phyloP scores from a whole-genome alignment of 441 rosid species.

The Adansonia rubrostipa region DNA sequence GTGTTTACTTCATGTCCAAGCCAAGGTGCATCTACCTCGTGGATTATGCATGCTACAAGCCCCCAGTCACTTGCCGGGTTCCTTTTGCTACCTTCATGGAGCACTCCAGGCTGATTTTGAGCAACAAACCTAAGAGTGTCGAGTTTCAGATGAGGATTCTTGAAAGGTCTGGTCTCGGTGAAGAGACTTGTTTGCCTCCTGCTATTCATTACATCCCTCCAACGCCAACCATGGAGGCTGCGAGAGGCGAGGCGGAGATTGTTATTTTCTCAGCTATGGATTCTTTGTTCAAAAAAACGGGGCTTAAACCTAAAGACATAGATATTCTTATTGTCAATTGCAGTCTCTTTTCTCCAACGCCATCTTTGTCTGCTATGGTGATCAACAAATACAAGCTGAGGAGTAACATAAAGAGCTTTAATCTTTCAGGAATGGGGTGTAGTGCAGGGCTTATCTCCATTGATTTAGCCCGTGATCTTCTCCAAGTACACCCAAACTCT shows the following conservation, averaged over 20 bases:
- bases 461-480: constrained; percentile 81
- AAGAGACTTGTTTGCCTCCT: constrained; percentile 89
- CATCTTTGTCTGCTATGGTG: constrained; percentile 88
- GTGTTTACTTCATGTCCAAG: constrained; percentile 90
- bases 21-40: constrained; percentile 81
- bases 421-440: constrained; percentile 95
- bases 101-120: constrained; percentile 72
- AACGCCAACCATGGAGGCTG: constrained; percentile 71
- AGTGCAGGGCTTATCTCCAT: constrained; percentile 83
- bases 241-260: constrained; percentile 75
- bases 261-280: constrained; percentile 89
- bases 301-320: constrained; percentile 70
- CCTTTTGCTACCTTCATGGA: constrained; percentile 91
- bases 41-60: constrained; percentile 82
- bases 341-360: constrained; percentile 87
- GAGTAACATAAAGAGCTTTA: constrained; percentile 87
- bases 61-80: constrained; percentile 83
- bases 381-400: constrained; percentile 85
- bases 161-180: constrained; percentile 90
- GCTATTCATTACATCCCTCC: constrained; percentile 93
- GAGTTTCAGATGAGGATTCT: constrained; percentile 92
- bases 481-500: constrained; percentile 78
- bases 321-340: constrained; percentile 87
- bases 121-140: constrained; percentile 75
- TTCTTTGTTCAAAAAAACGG: constrained; percentile 66